Percentiles rank a stretch among this genome's conserved stretches.
These are phyloP conservation scores for Tricholoma sp. DNA, from an alignment of 768 basidiomycete genomes.

Conservation along the genomic window DNA sequence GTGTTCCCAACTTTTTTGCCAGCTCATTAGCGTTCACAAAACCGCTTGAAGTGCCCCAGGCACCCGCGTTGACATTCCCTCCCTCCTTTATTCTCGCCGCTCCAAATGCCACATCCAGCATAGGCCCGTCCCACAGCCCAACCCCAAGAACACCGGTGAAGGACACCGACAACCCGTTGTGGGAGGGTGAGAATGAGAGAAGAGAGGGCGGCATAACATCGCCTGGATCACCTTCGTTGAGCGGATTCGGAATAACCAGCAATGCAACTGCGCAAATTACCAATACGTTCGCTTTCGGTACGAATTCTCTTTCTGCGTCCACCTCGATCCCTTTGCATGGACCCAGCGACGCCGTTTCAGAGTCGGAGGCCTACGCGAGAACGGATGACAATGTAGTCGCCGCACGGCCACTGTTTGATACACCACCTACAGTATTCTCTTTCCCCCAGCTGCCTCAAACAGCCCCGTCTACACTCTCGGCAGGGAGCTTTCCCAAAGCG, in stretches of 20 bases:
- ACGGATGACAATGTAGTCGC: neutral
- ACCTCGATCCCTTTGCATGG: neutral
- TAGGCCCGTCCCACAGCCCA: constrained; percentile 10
- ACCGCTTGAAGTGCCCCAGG: constrained; percentile 24
- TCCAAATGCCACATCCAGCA: neutral
- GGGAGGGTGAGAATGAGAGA: constrained; percentile 33
- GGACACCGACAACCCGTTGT: constrained; percentile 38
- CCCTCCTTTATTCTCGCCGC: constrained; percentile 5
- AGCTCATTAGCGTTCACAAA: constrained; percentile 43
- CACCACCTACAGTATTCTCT: constrained; percentile 1
- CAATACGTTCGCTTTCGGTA: neutral
- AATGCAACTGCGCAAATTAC: neutral
- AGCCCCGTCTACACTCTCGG: constrained; percentile 8
- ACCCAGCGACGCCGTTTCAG: neutral
- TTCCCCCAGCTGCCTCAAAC: constrained; percentile 7
- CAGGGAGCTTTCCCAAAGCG: constrained; percentile 11
- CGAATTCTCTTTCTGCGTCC: neutral
- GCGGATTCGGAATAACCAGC: constrained; percentile 4
- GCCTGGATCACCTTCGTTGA: constrained; percentile 6
- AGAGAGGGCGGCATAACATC: constrained; percentile 6
- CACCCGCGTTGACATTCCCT: constrained; percentile 21
- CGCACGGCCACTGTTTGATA: neutral
- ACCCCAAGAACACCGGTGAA: constrained; percentile 26
- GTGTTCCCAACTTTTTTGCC: constrained; percentile 63
- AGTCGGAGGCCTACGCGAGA: neutral